Base-by-base conservation (phyloP, 257 asterid genomes). In the Datura wrightii region DNA sequence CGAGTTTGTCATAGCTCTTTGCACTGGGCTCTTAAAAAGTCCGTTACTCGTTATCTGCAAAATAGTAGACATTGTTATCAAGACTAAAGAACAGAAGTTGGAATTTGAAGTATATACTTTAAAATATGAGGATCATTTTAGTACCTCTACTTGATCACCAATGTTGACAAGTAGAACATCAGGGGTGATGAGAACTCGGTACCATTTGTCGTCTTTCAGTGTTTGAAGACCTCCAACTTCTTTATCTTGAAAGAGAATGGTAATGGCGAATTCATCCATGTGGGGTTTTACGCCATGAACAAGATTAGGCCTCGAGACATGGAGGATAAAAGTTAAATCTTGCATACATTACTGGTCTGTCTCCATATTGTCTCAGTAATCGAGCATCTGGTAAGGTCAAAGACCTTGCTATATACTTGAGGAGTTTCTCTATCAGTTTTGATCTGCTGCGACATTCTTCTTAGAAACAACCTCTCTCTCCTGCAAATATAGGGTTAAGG, bases 91-190 rank as follows among this genome's bases (percentile, higher is more conserved):
- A 65, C 7, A 9, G 44, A 48, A 81, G 34, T 52, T 55, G 24
- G 24, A 65, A 59, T 10, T 53, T 10, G 46, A 34, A 42, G 67
- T 54, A 39, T 37, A 36, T 58, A 62, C 19, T 13, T 10, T 8
- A 52, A 18, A 62, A 36, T 24, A 24, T 24, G 46, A 74, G 72
- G 6, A 6, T 76, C 62, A 15, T 19, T 41, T 15, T 69, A 60
- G 18, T 86, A 91, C 98, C 97, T 95, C 97, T 8, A 91, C 82
- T 80, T 92, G 97, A 89, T 95, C 98, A 3, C 98, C 98, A 5
- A 85, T 70, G 39, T 90, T 91, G 48, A 94, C 86, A 1, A 94
- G 52, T 65, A 95, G 83, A 18, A 96, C 92, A 54, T 89, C 55
- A 60, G 97, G 91, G 52, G 85, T 44, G 56, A 87, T 53, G 14